A percentile compares a stretch with the other conserved stretches of the same genome.
phyloP scores from a whole-genome alignment of 345 rosid species.

The Cardiospermum halicacabum region DNA sequence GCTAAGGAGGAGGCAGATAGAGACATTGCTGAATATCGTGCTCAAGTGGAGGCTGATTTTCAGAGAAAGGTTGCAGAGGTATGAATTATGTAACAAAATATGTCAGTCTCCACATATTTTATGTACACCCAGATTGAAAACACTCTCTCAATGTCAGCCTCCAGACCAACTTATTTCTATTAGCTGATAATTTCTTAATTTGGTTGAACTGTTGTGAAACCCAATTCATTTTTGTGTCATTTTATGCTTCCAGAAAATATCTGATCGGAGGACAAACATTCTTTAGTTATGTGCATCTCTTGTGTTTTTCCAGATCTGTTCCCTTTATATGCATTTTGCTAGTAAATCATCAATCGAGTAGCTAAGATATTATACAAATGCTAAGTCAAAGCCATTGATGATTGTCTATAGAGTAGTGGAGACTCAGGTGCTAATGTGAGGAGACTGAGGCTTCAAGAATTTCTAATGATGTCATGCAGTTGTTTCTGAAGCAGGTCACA shows the following conservation, averaged over 20 bases:
- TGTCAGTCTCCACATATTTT: neutral
- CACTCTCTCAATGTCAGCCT: neutral
- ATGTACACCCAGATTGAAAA: neutral
- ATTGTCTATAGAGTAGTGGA: conserved; percentile 60
- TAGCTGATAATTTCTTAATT: neutral
- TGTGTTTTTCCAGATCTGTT: neutral
- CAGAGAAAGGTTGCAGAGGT: conserved; percentile 75
- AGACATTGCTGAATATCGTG: conserved; percentile 60
- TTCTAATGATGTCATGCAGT: conserved; percentile 49
- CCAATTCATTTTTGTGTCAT: neutral
- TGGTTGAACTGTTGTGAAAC: neutral
- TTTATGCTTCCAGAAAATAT: neutral
- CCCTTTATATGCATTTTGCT: neutral
- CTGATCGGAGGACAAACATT: neutral
- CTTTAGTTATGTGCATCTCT: neutral
- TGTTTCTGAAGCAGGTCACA: conserved; percentile 71
- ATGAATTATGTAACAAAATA: conserved; percentile 5
- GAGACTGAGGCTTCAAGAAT: conserved; percentile 69
- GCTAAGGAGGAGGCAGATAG: conserved; percentile 88
- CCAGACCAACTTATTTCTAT: neutral
- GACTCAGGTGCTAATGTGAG: conserved; percentile 87
- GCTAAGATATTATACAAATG: conserved; percentile 1
- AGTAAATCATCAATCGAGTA: neutral
- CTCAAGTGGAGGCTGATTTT: conserved; percentile 62
- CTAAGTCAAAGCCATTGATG: conserved; percentile 5